phyloP scores from a whole-genome alignment of 139 green algal genomes.

The Astrephomene gubernaculifera region DNA sequence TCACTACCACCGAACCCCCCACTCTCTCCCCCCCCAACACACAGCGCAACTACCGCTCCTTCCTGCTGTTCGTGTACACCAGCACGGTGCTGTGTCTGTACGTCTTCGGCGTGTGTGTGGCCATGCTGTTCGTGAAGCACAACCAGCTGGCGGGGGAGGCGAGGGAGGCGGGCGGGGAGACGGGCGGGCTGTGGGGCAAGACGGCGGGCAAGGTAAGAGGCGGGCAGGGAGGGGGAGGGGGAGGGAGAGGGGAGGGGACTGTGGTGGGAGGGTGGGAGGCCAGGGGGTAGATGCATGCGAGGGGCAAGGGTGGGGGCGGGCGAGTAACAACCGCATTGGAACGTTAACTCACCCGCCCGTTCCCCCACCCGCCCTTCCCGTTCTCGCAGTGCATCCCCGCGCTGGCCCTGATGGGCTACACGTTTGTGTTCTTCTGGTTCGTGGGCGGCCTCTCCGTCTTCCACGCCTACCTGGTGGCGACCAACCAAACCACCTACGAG shows the following conservation, averaged over 20 bases:
- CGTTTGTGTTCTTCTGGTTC: constrained; percentile 91
- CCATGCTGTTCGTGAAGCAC: constrained; percentile 72
- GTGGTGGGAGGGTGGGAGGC: no score
- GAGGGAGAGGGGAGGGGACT: neutral
- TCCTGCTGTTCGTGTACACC: constrained; percentile 94
- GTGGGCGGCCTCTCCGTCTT: constrained; percentile 93
- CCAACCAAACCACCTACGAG: constrained; percentile 98
- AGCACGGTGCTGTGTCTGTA: constrained; percentile 87
- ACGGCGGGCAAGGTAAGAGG: constrained; percentile 35
- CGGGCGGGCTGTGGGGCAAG: constrained; percentile 54
- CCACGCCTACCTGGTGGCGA: constrained; percentile 92
- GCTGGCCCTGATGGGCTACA: constrained; percentile 76
- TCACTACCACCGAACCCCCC: no score
- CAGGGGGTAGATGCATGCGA: no score
- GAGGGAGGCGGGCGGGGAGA: constrained; percentile 22
- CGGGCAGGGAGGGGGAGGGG: neutral
- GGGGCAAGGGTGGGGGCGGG: no score
- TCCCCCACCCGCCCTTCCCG: constrained; percentile 16
- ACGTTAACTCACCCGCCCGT: neutral
- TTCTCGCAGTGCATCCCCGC: constrained; percentile 38
- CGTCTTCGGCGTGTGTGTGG: constrained; percentile 80
- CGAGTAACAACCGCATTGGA: no score
- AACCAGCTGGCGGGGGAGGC: constrained; percentile 56
- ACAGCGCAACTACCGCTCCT: constrained; percentile 97
- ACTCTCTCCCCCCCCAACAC: neutral